Evolutionary conservation across 2,329 filamentous ascomycete species (phyloP).

Genomic region (Fusarium aywerte): DNA sequence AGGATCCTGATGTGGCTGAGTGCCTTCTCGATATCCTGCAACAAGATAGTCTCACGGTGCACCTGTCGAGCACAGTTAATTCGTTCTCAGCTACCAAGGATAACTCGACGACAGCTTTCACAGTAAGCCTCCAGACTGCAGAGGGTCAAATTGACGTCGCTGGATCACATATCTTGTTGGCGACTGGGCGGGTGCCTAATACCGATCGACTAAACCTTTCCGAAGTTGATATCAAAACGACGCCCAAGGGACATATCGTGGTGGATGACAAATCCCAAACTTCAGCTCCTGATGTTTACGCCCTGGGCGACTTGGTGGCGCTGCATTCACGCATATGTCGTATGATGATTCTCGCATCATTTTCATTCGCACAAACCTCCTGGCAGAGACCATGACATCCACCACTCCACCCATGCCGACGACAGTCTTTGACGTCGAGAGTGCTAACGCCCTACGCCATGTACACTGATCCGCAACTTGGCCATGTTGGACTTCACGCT

Average conservation of each 20-base stretch:
- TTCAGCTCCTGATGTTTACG: slow-evolving; percentile 56
- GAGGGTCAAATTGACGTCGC: slow-evolving; percentile 42
- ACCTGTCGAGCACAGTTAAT: slow-evolving; percentile 50
- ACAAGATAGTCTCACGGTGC: slow-evolving; percentile 59
- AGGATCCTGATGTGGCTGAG: slow-evolving; percentile 61
- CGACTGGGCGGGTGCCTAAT: slow-evolving; percentile 62
- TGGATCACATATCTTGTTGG: slow-evolving; percentile 62
- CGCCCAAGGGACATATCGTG: slow-evolving; percentile 56
- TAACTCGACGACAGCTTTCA: slow-evolving; percentile 28
- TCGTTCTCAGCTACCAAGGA: slow-evolving; percentile 40
- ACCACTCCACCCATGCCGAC: slow-evolving; percentile 45
- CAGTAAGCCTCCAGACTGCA: slow-evolving; percentile 35
- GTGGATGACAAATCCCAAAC: slow-evolving; percentile 59
- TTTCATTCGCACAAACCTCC: slow-evolving; percentile 59
- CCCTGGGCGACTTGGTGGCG: slow-evolving; percentile 62
- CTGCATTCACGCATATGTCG: slow-evolving; percentile 66
- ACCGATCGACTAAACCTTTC: slow-evolving; percentile 58
- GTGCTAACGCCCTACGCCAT: slow-evolving; percentile 59
- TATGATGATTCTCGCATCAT: slow-evolving; percentile 67
- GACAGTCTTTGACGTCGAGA: slow-evolving; percentile 44
- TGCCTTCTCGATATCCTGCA: slow-evolving; percentile 55
- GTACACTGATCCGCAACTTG: slow-evolving; percentile 65
- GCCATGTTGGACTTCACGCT: slow-evolving; percentile 61
- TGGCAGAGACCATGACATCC: slow-evolving; percentile 44
- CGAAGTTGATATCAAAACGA: slow-evolving; percentile 55